These are phyloP conservation scores for Trypanosoma avium DNA, from an alignment of 208 protist genomes.

Conservation along the genomic window DNA sequence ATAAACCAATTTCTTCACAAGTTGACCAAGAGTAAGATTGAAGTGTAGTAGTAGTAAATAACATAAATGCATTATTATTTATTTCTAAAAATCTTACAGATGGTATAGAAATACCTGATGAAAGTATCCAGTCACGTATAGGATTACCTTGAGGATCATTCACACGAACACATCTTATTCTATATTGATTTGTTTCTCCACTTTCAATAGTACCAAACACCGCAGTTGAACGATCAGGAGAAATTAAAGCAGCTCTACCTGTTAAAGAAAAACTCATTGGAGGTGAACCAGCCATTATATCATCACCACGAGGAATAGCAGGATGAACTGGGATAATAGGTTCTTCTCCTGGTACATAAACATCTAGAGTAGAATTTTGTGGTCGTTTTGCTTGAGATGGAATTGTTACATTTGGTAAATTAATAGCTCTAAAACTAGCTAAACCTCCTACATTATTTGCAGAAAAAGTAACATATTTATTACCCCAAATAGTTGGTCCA, in stretches of 20 bases:
- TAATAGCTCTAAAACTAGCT: conserved; percentile 19
- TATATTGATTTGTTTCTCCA: neutral
- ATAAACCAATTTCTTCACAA: conserved; percentile 4
- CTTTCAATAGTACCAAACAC: conserved; percentile 1
- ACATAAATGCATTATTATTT: conserved; percentile 12
- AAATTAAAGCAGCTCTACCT: conserved; percentile 19
- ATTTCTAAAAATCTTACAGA: conserved; percentile 7
- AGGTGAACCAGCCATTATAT: conserved; percentile 7
- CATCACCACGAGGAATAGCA: conserved; percentile 21
- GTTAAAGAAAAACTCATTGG: conserved; percentile 18
- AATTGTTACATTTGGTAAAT: conserved; percentile 3
- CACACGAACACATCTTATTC: conserved; percentile 5
- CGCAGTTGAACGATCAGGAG: neutral
- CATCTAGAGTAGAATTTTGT: conserved; percentile 1
- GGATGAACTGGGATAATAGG: conserved; percentile 13
- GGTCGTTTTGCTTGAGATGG: conserved; percentile 4
- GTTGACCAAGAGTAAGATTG: conserved; percentile 22
- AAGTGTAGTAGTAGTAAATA: neutral
- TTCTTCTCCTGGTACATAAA: conserved; percentile 21
- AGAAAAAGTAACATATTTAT: conserved; percentile 14
- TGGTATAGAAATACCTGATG: neutral
- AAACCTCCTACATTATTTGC: neutral
- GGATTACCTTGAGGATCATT: conserved; percentile 3
- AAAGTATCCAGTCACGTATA: conserved; percentile 13
- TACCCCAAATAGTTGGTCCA: conserved; percentile 24